Base-by-base conservation (phyloP, 169 alveolate species). In the Eimeria zaria region DNA sequence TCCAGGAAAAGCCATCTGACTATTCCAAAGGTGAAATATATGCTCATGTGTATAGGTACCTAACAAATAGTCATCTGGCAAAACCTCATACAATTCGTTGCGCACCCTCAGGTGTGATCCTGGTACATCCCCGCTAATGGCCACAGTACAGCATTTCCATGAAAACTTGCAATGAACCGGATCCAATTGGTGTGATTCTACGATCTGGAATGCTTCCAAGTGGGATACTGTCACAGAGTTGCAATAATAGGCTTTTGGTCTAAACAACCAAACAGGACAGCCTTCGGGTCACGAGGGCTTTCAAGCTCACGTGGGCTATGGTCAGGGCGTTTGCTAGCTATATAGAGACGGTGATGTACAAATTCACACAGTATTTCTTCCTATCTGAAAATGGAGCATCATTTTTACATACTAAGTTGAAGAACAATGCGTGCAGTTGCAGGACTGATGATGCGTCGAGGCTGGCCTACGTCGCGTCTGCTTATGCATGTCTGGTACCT, bases 231-330 rank as follows among this genome's bases (percentile, higher is more conserved):
- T 2, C 83, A 18, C n/a, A 73, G 30, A 73, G 18, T 30, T 39
- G 83, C 20, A 14, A 20, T 39, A 14, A 20, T 1, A 7, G 30
- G 51, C 53, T 33, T 18, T 39, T 6, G 83, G 39, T 36, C 53
- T 11, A 36, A n/a, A 18, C 24, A 67, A n/a, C 6, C 30, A 16
- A 1, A 46, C n/a, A n/a, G n/a, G 53, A 51, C 33, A 11, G 30
- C 51, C 81, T 27, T 73, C 83, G 53, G 51, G 30, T 73, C 83
- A 73, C 83, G 39, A 71, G 33, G 83, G 83, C 55, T 39, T 18
- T n/a, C 41, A 27, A 62, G 12, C 18, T 1, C 41, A 62, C 12
- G 2, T 36, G 83, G 83, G 6, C 55, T 22, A 14, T 39, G 55
- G 53, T 0, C 33, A 36, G 6, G 53, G 53, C 51, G 30, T 36